These are phyloP conservation scores for Saitozyma podzolica DNA, from an alignment of 768 basidiomycete species.

Conservation along the genomic window DNA sequence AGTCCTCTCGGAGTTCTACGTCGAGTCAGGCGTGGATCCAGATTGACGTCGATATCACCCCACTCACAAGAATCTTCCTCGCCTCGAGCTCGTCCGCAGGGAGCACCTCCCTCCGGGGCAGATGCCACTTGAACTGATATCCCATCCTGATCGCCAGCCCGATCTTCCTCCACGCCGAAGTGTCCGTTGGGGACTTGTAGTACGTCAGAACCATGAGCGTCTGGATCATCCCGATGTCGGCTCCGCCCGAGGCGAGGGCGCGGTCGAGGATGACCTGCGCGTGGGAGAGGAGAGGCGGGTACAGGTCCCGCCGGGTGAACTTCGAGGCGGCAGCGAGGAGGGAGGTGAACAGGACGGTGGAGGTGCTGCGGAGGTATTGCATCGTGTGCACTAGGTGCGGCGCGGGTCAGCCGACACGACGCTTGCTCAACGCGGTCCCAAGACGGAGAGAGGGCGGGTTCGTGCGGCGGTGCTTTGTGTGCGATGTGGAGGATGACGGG, in stretches of 20 bases:
- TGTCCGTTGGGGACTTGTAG: constrained; percentile 76
- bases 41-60: not conserved
- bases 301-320: constrained; percentile 71
- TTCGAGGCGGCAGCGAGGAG: constrained; percentile 84
- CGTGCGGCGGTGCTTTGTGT: no score
- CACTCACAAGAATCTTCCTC: constrained; percentile 30
- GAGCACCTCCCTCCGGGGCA: constrained; percentile 17
- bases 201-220: constrained; percentile 85
- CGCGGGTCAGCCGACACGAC: not conserved
- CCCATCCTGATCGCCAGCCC: constrained; percentile 35
- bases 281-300: constrained; percentile 68
- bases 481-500: no score
- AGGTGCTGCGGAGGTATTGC: constrained; percentile 73
- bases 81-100: constrained; percentile 27
- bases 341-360: constrained; percentile 79
- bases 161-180: constrained; percentile 45
- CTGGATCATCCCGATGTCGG: constrained; percentile 82
- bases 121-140: constrained; percentile 33
- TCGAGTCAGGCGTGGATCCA: not conserved
- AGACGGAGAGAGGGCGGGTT: no score
- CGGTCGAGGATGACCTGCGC: constrained; percentile 70
- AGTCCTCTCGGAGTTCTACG: constrained; percentile 30
- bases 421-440: no score
- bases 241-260: constrained; percentile 74
- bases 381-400: constrained; percentile 65